Percentiles rank a stretch among this genome's conserved stretches.
Conservation (phyloP, 305 asterid genomes). For the Solanum hybrid region DNA sequence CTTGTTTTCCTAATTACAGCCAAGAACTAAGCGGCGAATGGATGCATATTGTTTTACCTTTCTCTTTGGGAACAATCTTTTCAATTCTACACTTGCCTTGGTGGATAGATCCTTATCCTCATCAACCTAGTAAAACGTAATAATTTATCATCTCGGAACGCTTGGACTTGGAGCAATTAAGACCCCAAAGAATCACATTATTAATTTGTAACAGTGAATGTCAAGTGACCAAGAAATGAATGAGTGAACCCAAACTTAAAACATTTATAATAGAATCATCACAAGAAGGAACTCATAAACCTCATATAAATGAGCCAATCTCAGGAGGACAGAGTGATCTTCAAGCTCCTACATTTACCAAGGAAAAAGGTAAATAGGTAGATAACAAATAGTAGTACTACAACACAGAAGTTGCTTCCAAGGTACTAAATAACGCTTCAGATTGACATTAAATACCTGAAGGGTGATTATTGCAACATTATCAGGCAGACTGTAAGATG, state of each 20-base stretch:
- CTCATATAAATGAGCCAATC: slow-evolving; percentile 96
- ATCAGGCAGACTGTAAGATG: slow-evolving; percentile 79
- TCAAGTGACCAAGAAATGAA: neutral
- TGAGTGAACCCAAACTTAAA: neutral
- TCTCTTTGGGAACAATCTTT: slow-evolving; percentile 52
- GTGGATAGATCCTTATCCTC: slow-evolving; percentile 82
- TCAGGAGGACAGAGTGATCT: slow-evolving; percentile 59
- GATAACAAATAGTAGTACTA: neutral
- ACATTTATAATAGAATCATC: neutral
- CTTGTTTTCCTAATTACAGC: neutral
- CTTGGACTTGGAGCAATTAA: neutral
- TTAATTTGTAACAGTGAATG: neutral
- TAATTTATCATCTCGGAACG: neutral
- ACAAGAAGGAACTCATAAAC: slow-evolving; percentile 24
- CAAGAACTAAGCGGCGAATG: neutral
- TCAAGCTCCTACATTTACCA: slow-evolving; percentile 65
- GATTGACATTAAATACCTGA: slow-evolving; percentile 41
- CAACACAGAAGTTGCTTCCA: neutral
- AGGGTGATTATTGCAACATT: slow-evolving; percentile 85
- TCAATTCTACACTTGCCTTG: slow-evolving; percentile 60
- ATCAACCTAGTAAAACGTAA: slow-evolving; percentile 44
- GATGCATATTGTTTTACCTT: slow-evolving; percentile 33
- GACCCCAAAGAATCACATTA: neutral
- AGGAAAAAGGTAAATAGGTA: neutral
- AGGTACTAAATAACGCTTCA: neutral